Percentiles rank a stretch among this genome's conserved stretches.
Conservation (phyloP, 768 basidiomycete genomes). For the Suillus spraguei region DNA sequence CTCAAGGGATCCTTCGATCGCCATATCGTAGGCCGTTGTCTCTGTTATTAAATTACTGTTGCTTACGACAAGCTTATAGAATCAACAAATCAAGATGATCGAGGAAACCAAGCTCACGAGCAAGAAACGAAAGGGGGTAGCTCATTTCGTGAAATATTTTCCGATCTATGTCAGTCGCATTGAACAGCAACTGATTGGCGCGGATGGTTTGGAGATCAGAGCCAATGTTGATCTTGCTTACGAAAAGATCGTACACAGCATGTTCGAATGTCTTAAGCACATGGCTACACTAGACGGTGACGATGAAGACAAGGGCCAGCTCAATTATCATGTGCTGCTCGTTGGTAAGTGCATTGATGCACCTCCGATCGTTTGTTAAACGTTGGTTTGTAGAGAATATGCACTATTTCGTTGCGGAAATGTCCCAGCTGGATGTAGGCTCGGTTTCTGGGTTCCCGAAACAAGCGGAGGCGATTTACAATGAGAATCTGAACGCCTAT, state of each 20-base stretch:
- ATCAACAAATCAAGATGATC: constrained; percentile 83
- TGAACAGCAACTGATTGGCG: constrained; percentile 81
- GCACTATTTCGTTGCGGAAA: constrained; percentile 90
- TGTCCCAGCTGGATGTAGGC: constrained; percentile 66
- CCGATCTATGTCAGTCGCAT: constrained; percentile 83
- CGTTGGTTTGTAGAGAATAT: constrained; percentile 75
- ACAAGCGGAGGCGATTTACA: constrained; percentile 82
- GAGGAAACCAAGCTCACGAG: constrained; percentile 90
- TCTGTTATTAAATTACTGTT: constrained; percentile 5
- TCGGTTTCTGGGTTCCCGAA: constrained; percentile 65
- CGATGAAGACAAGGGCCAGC: constrained; percentile 93
- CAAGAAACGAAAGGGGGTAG: constrained; percentile 92
- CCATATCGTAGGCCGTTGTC: constrained; percentile 55
- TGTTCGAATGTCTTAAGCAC: constrained; percentile 93
- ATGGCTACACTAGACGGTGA: constrained; percentile 96
- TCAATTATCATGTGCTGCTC: constrained; percentile 95
- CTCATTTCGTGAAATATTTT: constrained; percentile 91
- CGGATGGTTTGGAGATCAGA: constrained; percentile 78
- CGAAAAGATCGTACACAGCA: constrained; percentile 83
- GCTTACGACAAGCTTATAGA: constrained; percentile 44
- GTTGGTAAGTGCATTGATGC: constrained; percentile 64
- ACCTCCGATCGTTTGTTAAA: not conserved
- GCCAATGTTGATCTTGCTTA: constrained; percentile 79
- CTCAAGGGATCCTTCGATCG: constrained; percentile 78
- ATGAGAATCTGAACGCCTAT: constrained; percentile 86